These are phyloP conservation scores for Boletus speciosus DNA, from an alignment of 768 basidiomycete species.

Conservation along the genomic window DNA sequence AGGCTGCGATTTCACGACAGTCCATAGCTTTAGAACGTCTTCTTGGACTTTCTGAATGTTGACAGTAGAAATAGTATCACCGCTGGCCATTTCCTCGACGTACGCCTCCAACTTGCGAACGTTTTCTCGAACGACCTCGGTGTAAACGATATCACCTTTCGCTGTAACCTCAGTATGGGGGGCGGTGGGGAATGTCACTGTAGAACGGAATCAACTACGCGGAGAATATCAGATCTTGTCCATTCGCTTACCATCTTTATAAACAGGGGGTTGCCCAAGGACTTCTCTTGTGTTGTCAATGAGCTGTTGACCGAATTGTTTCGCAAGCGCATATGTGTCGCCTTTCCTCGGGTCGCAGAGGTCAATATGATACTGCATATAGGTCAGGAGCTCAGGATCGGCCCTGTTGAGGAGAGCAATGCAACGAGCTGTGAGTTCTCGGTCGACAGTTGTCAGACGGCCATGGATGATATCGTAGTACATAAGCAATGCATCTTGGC, in stretches of 20 bases:
- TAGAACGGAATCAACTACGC: neutral
- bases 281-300: conserved; percentile 91
- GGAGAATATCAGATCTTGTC: neutral
- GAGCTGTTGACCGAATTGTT: conserved; percentile 94
- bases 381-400: conserved; percentile 84
- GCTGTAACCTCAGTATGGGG: conserved; percentile 91
- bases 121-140: conserved; percentile 92
- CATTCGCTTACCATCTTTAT: conserved; percentile 83
- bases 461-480: conserved; percentile 99
- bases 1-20: conserved; percentile 93
- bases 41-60: conserved; percentile 99
- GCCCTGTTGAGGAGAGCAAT: conserved; percentile 97
- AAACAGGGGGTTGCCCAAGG: conserved; percentile 78
- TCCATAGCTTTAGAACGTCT: conserved; percentile 95
- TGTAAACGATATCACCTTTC: conserved; percentile 92
- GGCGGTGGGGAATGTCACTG: conserved; percentile 97
- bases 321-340: conserved; percentile 91
- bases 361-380: conserved; percentile 96
- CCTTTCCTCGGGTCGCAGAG: conserved; percentile 76
- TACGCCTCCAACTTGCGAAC: conserved; percentile 98
- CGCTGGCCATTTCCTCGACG: conserved; percentile 97
- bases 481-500: conserved; percentile 95
- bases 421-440: conserved; percentile 95
- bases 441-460: conserved; percentile 87
- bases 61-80: conserved; percentile 79